phyloP scores from a whole-genome alignment of 2,329 filamentous ascomycete genomes.

The Sclerotinia nivalis region DNA sequence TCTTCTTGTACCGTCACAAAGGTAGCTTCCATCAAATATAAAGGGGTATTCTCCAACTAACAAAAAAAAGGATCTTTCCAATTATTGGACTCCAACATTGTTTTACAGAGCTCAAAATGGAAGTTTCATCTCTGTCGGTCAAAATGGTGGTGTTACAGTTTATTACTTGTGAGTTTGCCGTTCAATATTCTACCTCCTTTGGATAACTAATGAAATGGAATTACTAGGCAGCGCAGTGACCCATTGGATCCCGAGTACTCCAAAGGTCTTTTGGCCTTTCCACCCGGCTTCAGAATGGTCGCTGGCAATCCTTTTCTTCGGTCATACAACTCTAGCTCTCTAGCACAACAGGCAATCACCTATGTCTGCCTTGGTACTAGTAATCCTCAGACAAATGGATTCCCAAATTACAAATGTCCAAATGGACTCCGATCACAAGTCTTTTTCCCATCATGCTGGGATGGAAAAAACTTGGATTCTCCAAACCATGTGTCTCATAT shows the following conservation, averaged over 20 bases:
- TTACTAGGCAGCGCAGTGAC: conserved; percentile 45
- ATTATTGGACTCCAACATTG: conserved; percentile 68
- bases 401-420: conserved; percentile 58
- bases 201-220: neutral
- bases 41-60: neutral
- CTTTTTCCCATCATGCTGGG: conserved; percentile 63
- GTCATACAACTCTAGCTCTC: conserved; percentile 47
- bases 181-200: neutral
- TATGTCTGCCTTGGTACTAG: conserved; percentile 56
- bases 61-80: conserved; percentile 50
- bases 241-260: conserved; percentile 43
- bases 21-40: conserved; percentile 34
- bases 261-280: conserved; percentile 56
- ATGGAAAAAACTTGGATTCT: conserved; percentile 57
- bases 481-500: conserved; percentile 58
- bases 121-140: conserved; percentile 50
- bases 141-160: conserved; percentile 53
- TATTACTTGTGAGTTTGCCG: conserved; percentile 53
- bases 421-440: conserved; percentile 54
- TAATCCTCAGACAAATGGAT: conserved; percentile 48
- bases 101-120: conserved; percentile 57
- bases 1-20: conserved; percentile 62
- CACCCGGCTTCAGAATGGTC: conserved; percentile 64
- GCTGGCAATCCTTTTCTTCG: conserved; percentile 58
- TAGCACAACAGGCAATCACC: conserved; percentile 53